These are phyloP conservation scores for Persicaria maculosa DNA, from an alignment of 148 eudicot genomes.

Conservation along the genomic window DNA sequence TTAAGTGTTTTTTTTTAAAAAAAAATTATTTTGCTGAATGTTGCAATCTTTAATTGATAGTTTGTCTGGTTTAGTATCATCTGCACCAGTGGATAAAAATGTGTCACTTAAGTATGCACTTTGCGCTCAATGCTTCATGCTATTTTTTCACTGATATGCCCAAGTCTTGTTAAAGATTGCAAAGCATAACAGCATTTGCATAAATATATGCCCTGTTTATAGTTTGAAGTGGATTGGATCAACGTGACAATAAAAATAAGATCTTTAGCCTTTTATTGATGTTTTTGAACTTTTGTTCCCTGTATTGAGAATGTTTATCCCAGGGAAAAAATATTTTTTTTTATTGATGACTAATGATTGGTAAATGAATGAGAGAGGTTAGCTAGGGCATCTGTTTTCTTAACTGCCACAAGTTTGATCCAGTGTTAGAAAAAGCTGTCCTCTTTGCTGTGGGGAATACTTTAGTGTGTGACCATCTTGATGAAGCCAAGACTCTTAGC, in stretches of 20 bases:
- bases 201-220: neutral
- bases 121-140: too few species aligned
- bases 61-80: neutral
- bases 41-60: neutral
- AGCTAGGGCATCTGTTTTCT: conserved; percentile 25
- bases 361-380: conserved; percentile 4
- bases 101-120: too few species aligned
- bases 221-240: neutral
- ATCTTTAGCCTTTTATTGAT: neutral
- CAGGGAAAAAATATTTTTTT: neutral
- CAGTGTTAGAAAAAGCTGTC: conserved; percentile 80
- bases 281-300: neutral
- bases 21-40: neutral
- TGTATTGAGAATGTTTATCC: conserved; percentile 1
- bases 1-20: neutral
- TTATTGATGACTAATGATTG: neutral
- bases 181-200: neutral
- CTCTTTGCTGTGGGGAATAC: conserved; percentile 95
- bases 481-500: conserved; percentile 88
- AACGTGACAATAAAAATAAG: neutral
- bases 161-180: neutral
- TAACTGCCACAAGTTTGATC: conserved; percentile 73
- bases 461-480: conserved; percentile 85
- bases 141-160: too few species aligned
- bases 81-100: neutral